Percentiles rank a stretch among this genome's conserved stretches.
Conservation (phyloP, 1,284 basidiomycete species). For the Termitomyces sp. region DNA sequence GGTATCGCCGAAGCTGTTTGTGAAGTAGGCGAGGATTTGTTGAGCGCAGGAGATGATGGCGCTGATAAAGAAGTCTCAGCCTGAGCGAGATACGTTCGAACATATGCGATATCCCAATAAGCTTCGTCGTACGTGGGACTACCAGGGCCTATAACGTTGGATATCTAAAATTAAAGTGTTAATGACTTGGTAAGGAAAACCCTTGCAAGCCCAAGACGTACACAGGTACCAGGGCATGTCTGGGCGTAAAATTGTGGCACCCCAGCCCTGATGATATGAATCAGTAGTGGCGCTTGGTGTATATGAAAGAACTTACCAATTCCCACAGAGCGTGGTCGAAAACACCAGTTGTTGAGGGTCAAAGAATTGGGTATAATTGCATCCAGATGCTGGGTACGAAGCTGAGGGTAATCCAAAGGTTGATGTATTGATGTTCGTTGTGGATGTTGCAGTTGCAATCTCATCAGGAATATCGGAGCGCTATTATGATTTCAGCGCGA, state of each 20-base stretch:
- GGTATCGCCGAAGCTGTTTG: neutral
- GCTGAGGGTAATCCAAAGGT: conserved; percentile 32
- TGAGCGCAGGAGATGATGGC: neutral
- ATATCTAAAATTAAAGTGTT: conserved; percentile 18
- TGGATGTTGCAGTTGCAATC: conserved; percentile 29
- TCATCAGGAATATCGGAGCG: conserved; percentile 37
- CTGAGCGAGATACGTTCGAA: conserved; percentile 30
- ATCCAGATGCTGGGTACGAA: conserved; percentile 34
- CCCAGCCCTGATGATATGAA: conserved; percentile 41
- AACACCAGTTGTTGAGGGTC: conserved; percentile 48
- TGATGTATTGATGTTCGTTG: conserved; percentile 42
- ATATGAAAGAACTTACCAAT: conserved; percentile 31
- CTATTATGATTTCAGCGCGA: conserved; percentile 1
- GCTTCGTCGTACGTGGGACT: conserved; percentile 43
- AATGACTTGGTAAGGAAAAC: neutral
- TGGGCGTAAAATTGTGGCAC: conserved; percentile 36
- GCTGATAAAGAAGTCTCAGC: neutral
- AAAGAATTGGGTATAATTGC: conserved; percentile 51
- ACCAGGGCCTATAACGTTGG: conserved; percentile 35
- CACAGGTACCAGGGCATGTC: conserved; percentile 34
- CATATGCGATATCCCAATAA: conserved; percentile 38
- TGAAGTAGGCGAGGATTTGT: neutral
- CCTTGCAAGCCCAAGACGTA: conserved; percentile 18
- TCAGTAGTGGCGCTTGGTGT: neutral
- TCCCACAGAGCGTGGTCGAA: conserved; percentile 50